These are phyloP conservation scores for Colletotrichum echinochloae DNA, from an alignment of 2,329 filamentous ascomycete genomes.

Conservation along the genomic window DNA sequence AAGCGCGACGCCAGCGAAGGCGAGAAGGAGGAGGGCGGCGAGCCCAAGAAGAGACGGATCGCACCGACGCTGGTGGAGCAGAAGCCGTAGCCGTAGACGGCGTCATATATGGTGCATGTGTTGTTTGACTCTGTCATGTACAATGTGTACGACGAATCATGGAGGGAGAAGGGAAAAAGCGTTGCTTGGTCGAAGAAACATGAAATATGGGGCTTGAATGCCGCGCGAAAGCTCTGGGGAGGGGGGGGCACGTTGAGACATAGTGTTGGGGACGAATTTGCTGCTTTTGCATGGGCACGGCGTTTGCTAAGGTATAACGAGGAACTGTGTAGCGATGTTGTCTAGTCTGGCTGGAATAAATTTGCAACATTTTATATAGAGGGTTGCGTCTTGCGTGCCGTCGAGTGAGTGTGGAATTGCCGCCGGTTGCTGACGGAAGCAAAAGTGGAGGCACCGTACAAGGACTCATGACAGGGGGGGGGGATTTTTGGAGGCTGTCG, in stretches of 20 bases:
- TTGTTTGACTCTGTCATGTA: slow-evolving; percentile 21
- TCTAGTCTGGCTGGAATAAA: slow-evolving; percentile 20
- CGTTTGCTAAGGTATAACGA: slow-evolving; percentile 39
- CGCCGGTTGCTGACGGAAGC: slow-evolving; percentile 5
- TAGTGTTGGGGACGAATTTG: slow-evolving; percentile 26
- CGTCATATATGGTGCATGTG: not conserved
- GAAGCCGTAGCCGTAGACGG: slow-evolving; percentile 31
- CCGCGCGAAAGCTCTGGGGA: slow-evolving; percentile 4
- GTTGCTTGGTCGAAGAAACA: slow-evolving; percentile 32
- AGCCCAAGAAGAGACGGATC: slow-evolving; percentile 77
- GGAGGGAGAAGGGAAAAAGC: slow-evolving; percentile 33
- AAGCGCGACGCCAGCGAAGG: slow-evolving; percentile 70
- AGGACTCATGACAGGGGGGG: too few relatives aligned
- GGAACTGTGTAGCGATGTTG: slow-evolving; percentile 23
- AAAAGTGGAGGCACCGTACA: slow-evolving; percentile 11
- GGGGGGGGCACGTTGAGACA: not conserved
- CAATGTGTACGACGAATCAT: slow-evolving; percentile 40
- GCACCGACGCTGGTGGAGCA: slow-evolving; percentile 71
- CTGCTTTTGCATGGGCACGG: slow-evolving; percentile 39
- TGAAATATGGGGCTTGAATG: slow-evolving; percentile 12
- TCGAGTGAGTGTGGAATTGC: not conserved
- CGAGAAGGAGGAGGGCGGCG: slow-evolving; percentile 64
- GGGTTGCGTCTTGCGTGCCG: not conserved
- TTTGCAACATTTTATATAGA: slow-evolving; percentile 9
- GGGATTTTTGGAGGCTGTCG: too few relatives aligned